A percentile compares a stretch with the other conserved stretches of the same genome.
Conservation (phyloP, 257 asterid species). For the Solanum piurae region DNA sequence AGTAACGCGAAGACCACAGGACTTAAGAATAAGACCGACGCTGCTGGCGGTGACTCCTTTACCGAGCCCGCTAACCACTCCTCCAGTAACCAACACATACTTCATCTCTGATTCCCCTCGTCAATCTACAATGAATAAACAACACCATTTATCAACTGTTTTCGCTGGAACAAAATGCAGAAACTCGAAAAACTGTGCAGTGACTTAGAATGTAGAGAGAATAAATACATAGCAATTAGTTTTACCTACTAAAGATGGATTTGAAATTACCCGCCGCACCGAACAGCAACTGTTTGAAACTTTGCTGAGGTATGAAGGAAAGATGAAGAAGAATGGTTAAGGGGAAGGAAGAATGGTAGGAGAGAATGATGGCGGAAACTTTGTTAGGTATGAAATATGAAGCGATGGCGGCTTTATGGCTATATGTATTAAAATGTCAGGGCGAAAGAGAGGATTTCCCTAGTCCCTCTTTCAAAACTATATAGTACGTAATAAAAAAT, state of each 20-base stretch:
- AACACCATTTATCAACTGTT: neutral
- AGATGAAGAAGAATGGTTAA: neutral
- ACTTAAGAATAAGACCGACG: constrained; percentile 81
- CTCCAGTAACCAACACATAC: constrained; percentile 93
- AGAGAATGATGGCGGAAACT: neutral
- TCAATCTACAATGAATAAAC: neutral
- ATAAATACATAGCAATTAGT: neutral
- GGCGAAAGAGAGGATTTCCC: constrained; percentile 4
- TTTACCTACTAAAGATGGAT: neutral
- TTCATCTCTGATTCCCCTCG: constrained; percentile 35
- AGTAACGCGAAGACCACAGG: constrained; percentile 87
- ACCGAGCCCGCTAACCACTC: constrained; percentile 94
- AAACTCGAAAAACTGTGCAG: neutral
- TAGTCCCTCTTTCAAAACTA: neutral
- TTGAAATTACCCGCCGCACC: neutral
- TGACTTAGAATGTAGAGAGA: neutral
- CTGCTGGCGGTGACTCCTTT: constrained; percentile 98
- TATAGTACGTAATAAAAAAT: neutral
- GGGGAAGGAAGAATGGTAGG: neutral
- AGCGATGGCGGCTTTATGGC: constrained; percentile 68
- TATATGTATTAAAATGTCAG: constrained; percentile 1
- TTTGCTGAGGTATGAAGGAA: neutral
- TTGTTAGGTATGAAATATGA: neutral
- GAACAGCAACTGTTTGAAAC: neutral
- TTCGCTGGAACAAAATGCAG: neutral